Evolutionary conservation across 2,329 filamentous ascomycete species (phyloP), one percentile per base, ranked within the genome.

Genomic region (Penicillium sp.): DNA sequence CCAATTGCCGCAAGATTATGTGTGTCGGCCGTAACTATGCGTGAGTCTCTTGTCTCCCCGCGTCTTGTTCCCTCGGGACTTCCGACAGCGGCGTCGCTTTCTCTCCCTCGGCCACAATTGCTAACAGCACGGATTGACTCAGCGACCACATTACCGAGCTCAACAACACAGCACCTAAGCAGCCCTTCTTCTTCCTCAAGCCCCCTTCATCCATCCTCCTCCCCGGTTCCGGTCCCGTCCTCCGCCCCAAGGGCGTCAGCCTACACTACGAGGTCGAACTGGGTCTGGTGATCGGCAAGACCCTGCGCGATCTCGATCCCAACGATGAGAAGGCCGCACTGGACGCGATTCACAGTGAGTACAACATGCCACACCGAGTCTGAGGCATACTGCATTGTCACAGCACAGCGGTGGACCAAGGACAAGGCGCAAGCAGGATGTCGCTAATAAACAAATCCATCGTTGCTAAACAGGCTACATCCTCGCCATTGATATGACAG

Each of bases 111-210:
- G 22, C 22, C 29, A 42, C 15, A 47, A 41, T 47, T 31, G 39
- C 43, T 51, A 34, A 51, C 32, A 31, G 7, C n/a, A 32, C 34
- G 31, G 21, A 43, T 28, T 58, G 38, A 48, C 39, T 35, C 32
- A 93, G 88, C 63, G 93, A 95, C 70, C 93, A 98, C 73, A 85
- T 97, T 66, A 81, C 85, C 56, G 93, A 98, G 75, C 80, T 98
- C 60, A 89, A 89, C 71, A 95, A 85, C 71, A 77, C 79, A 53
- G 82, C 83, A 57, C 93, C 93, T 44, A 94, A 93, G 70, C 89
- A 96, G 72, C 93, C 93, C 24, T 97, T 98, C 75, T 98, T 96
- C 83, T 98, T 98, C 79, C 81, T 97, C 61, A 98, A 98, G 78
- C 93, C 93, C 2, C 75, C 90, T 0, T 88, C 86, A 35, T 87